Conservation (phyloP, 345 rosid species). For the Lepidium sativum region DNA sequence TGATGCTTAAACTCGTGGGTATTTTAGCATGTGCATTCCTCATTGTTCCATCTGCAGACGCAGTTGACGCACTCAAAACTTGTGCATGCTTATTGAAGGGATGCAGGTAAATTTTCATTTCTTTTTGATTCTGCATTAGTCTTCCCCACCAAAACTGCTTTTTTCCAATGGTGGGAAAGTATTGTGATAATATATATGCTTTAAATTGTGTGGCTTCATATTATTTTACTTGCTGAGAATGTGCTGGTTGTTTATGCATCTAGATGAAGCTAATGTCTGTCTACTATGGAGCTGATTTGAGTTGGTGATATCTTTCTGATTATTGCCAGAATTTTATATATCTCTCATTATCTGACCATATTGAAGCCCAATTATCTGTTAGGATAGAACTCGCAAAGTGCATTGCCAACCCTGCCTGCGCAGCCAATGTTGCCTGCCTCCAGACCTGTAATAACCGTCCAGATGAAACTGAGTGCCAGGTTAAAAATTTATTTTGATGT, state of each 20-base stretch:
- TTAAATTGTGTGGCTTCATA: not conserved
- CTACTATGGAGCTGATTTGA: not conserved
- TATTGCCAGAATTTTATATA: not conserved
- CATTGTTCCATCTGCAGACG: constrained; percentile 76
- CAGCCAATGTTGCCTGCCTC: constrained; percentile 88
- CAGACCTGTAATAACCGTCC: constrained; percentile 95
- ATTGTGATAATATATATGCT: too few relatives aligned
- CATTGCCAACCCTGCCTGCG: constrained; percentile 84
- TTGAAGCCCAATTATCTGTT: constrained; percentile 11
- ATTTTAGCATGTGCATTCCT: constrained; percentile 52
- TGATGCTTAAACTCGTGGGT: constrained; percentile 39
- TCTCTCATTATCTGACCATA: constrained; percentile 6
- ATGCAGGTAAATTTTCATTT: constrained; percentile 57
- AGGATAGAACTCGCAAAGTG: constrained; percentile 94
- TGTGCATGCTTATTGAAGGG: constrained; percentile 81
- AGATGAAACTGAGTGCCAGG: constrained; percentile 97
- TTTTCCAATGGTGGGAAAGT: too few relatives aligned
- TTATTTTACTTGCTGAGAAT: not conserved
- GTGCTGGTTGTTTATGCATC: not conserved
- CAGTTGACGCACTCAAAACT: constrained; percentile 90
- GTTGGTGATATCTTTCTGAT: not conserved
- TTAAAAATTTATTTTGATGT: constrained; percentile 8
- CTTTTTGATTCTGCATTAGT: not conserved
- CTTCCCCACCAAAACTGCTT: not conserved
- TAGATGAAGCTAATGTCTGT: not conserved